Conservation (phyloP, 23 red algal genomes). For the Agarophyton chilense region DNA sequence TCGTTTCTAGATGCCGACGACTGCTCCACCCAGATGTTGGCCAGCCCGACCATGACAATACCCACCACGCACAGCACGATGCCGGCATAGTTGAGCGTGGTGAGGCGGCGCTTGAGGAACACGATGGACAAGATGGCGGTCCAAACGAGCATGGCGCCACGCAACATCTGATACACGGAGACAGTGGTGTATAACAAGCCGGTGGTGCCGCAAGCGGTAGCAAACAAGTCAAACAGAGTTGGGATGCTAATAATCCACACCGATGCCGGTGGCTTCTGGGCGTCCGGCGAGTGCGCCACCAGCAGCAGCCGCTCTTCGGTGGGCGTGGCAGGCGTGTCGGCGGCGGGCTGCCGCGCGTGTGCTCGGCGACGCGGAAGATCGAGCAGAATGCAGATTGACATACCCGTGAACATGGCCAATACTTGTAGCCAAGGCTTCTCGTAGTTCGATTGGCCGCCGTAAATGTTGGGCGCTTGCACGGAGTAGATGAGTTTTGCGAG, state of each 20-base stretch:
- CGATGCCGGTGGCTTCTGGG: background rate
- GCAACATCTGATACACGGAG: constrained; percentile 96
- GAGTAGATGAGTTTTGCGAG: constrained; percentile 93
- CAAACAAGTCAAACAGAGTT: constrained; percentile 82
- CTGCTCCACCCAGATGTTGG: constrained; percentile 62
- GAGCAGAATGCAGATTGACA: constrained; percentile 88
- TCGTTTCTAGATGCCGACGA: background rate
- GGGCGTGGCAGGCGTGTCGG: background rate
- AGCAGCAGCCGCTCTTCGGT: background rate
- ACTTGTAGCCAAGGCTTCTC: constrained; percentile 95
- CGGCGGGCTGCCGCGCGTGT: background rate
- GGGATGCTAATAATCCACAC: constrained; percentile 85
- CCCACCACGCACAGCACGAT: constrained; percentile 71
- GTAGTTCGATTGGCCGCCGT: constrained; percentile 69
- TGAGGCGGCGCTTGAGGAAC: constrained; percentile 72
- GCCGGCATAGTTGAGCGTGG: constrained; percentile 65
- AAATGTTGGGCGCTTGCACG: constrained; percentile 46
- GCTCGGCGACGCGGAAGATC: constrained; percentile 33
- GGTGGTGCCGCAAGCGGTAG: constrained; percentile 84
- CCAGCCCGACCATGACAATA: constrained; percentile 78
- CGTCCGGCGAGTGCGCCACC: background rate
- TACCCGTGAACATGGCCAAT: constrained; percentile 87
- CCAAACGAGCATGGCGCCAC: constrained; percentile 80
- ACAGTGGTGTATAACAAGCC: constrained; percentile 90
- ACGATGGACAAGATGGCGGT: constrained; percentile 76